Base-by-base conservation (phyloP, 2,329 filamentous ascomycete species). In the Endothia cerciana region DNA sequence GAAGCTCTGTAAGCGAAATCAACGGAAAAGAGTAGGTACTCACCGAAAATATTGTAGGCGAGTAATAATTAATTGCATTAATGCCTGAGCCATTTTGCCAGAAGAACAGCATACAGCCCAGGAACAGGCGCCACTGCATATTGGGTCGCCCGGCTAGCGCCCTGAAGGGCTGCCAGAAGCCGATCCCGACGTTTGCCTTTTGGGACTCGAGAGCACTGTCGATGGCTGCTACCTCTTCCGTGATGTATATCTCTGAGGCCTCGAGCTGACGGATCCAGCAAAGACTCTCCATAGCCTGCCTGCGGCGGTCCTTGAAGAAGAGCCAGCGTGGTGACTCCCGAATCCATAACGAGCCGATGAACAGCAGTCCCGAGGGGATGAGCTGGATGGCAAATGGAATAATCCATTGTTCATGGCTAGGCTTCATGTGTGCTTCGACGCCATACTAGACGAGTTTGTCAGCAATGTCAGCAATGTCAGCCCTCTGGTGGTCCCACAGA, bases 61-160 rank as follows among this genome's bases (percentile, higher is more conserved):
- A 81, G 71, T 86, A 63, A 5, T 66, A 66, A 0, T 62, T 66
- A 25, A 66, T 66, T 3, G 58, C 62, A 19, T 66, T 66, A 1
- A 66, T 62, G 5, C 88, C 88, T 0, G 81, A 84, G 7, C 86
- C 85, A 68, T 90, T 90, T 74, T 91, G 88, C 82, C 85, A 90
- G 69, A 90, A 80, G 80, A 90, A 89, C 17, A 91, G 79, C 72
- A 87, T 84, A 30, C 85, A 83, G 60, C 87, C 87, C 22, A 90
- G 80, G 72, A 88, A 84, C 69, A 91, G 82, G 53, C 88, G 83
- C 75, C 84, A 88, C 65, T 83, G 81, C 55, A 88, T 79, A 69
- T 81, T 80, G 66, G 78, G 81, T 72, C 80, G 79, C 40, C 73
- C 75, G 65, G 72, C 75, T 43, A 82, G 79, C n/a, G 82, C 80